These are phyloP conservation scores for Dichotomopilus funicola DNA, from an alignment of 2,329 filamentous ascomycete species.

Conservation along the genomic window DNA sequence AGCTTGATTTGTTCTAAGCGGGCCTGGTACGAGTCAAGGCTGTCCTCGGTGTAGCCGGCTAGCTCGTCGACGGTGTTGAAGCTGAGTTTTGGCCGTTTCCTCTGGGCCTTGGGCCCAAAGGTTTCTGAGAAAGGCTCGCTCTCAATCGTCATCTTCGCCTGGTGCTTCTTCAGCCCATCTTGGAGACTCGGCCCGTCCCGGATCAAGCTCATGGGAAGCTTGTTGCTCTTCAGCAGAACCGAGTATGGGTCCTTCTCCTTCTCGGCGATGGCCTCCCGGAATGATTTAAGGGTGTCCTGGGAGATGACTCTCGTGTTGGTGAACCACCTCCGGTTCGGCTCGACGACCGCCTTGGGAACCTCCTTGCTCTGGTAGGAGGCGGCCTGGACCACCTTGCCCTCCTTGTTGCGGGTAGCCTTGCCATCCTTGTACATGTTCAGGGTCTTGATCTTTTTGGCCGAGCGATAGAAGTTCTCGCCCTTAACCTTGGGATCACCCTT, in stretches of 20 bases:
- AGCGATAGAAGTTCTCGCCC: constrained; percentile 96
- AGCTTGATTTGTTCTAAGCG: constrained; percentile 72
- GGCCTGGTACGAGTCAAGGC: constrained; percentile 75
- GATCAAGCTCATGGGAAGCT: constrained; percentile 92
- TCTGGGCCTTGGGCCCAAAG: constrained; percentile 87
- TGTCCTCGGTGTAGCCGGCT: constrained; percentile 70
- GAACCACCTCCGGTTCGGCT: constrained; percentile 98
- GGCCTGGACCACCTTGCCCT: constrained; percentile 71
- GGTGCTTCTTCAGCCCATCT: constrained; percentile 82
- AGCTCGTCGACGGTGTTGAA: constrained; percentile 78
- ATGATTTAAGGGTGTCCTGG: constrained; percentile 78
- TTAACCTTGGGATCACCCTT: constrained; percentile 89
- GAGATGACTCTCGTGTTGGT: constrained; percentile 85
- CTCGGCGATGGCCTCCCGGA: constrained; percentile 87
- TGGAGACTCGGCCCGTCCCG: constrained; percentile 58
- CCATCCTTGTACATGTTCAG: constrained; percentile 89
- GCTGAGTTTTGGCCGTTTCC: constrained; percentile 85
- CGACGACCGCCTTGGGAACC: constrained; percentile 74
- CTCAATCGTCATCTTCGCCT: constrained; percentile 85
- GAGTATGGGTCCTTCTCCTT: constrained; percentile 79
- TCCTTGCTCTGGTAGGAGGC: constrained; percentile 59
- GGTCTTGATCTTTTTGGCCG: constrained; percentile 80
- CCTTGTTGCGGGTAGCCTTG: constrained; percentile 71
- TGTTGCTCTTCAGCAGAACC: constrained; percentile 93
- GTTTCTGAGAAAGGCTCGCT: constrained; percentile 78